phyloP scores from a whole-genome alignment of 1,139 yeast genomes.

The Suhomyces bribrorum region DNA sequence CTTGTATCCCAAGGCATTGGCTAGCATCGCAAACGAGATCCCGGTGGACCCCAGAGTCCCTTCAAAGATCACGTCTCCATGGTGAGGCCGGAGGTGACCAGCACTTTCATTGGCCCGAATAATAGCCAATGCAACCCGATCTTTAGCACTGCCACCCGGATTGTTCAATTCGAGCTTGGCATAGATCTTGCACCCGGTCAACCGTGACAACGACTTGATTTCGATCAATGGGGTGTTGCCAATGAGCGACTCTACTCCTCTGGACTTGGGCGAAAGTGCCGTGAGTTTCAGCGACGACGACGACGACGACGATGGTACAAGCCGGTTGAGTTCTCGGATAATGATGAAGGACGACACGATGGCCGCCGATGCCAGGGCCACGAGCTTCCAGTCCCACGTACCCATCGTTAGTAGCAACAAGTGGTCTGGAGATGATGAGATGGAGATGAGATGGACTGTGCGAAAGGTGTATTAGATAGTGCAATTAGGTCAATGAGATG shows the following conservation, averaged over 20 bases:
- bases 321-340: constrained; percentile 10
- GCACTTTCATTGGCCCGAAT: constrained; percentile 63
- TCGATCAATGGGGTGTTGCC: constrained; percentile 91
- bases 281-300: constrained; percentile 6
- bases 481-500: no score
- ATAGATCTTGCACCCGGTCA: constrained; percentile 79
- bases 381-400: constrained; percentile 9
- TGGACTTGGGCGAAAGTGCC: constrained; percentile 30
- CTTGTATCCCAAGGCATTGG: constrained; percentile 83
- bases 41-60: constrained; percentile 98
- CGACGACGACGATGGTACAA: neutral
- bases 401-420: neutral
- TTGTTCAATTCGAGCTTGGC: constrained; percentile 86
- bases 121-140: constrained; percentile 87
- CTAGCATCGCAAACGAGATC: constrained; percentile 84
- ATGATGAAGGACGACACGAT: constrained; percentile 12
- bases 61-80: constrained; percentile 72
- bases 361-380: constrained; percentile 12
- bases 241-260: constrained; percentile 57
- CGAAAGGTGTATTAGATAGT: no score
- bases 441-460: no score
- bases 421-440: neutral
- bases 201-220: constrained; percentile 67
- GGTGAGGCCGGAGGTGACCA: constrained; percentile 59
- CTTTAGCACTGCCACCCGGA: constrained; percentile 97